Conservation (phyloP, 2,329 filamentous ascomycete species). For the Cladosporium sp. region DNA sequence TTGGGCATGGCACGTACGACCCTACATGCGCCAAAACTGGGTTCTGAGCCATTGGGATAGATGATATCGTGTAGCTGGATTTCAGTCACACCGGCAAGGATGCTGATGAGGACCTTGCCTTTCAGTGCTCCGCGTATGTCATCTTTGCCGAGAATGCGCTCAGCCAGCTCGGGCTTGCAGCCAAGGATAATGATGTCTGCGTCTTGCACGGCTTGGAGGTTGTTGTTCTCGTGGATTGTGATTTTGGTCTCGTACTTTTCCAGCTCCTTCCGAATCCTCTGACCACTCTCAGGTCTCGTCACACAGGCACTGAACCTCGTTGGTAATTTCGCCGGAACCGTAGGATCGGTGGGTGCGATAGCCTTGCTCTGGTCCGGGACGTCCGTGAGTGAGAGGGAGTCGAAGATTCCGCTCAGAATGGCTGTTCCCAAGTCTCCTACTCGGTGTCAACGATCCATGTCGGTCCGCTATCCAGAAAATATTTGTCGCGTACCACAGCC, state of each 20-base stretch:
- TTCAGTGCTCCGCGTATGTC: conserved; percentile 68
- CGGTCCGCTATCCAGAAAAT: conserved; percentile 1
- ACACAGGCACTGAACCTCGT: conserved; percentile 78
- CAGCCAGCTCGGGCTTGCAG: conserved; percentile 75
- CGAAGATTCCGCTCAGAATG: conserved; percentile 74
- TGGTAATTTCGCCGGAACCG: conserved; percentile 56
- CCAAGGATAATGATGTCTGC: conserved; percentile 71
- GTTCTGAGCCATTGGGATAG: conserved; percentile 50
- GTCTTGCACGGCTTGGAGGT: conserved; percentile 60
- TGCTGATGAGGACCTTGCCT: conserved; percentile 77
- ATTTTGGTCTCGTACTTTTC: conserved; percentile 58
- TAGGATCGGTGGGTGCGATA: conserved; percentile 28
- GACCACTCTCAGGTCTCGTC: conserved; percentile 62
- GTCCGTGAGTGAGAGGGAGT: conserved; percentile 52
- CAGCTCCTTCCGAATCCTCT: conserved; percentile 63
- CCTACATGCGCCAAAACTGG: conserved; percentile 51
- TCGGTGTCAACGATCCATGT: conserved; percentile 11
- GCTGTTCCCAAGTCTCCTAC: conserved; percentile 79
- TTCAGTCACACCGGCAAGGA: conserved; percentile 71
- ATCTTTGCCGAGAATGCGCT: conserved; percentile 59
- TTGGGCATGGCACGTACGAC: conserved; percentile 82
- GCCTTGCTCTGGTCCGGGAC: conserved; percentile 28
- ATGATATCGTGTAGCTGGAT: conserved; percentile 62
- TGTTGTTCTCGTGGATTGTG: conserved; percentile 65
- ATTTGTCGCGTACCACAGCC: conserved; percentile 63